Conservation (phyloP, 2,329 filamentous ascomycete genomes). For the Aspergillus sp. region DNA sequence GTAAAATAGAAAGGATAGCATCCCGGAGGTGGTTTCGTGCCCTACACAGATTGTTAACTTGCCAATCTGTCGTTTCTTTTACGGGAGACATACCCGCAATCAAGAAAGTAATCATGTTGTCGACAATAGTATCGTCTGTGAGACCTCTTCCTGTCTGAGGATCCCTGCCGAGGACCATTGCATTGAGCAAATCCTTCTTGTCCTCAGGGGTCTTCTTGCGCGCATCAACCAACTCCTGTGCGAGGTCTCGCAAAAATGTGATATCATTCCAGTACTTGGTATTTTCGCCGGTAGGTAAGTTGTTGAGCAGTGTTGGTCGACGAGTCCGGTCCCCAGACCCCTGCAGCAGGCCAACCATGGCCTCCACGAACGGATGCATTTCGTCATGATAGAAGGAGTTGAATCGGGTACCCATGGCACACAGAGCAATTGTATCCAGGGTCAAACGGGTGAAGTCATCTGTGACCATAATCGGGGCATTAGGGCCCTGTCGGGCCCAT, state of each 20-base stretch:
- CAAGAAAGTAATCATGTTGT: constrained; percentile 66
- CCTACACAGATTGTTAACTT: constrained; percentile 25
- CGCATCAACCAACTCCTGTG: constrained; percentile 53
- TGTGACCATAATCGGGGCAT: constrained; percentile 49
- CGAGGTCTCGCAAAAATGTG: constrained; percentile 44
- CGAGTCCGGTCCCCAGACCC: constrained; percentile 47
- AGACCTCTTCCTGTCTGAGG: constrained; percentile 59
- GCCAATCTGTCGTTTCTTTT: background rate
- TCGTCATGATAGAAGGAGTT: constrained; percentile 64
- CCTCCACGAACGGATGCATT: constrained; percentile 60
- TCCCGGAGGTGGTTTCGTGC: constrained; percentile 64
- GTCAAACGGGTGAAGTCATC: constrained; percentile 67
- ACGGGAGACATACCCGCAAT: constrained; percentile 44
- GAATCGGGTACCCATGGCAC: constrained; percentile 64
- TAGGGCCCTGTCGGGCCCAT: constrained; percentile 44
- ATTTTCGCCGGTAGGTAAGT: constrained; percentile 33
- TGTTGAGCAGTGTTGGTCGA: constrained; percentile 41
- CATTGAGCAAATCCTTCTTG: constrained; percentile 59
- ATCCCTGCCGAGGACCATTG: constrained; percentile 62
- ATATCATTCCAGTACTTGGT: constrained; percentile 25
- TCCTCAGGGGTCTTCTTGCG: constrained; percentile 48
- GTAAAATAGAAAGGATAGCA: constrained; percentile 59
- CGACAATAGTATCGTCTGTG: constrained; percentile 53
- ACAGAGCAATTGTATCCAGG: constrained; percentile 63
- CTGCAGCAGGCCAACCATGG: constrained; percentile 57